Evolutionary conservation across 2,329 filamentous ascomycete species (phyloP).

Genomic region (Biscogniauxia marginata): DNA sequence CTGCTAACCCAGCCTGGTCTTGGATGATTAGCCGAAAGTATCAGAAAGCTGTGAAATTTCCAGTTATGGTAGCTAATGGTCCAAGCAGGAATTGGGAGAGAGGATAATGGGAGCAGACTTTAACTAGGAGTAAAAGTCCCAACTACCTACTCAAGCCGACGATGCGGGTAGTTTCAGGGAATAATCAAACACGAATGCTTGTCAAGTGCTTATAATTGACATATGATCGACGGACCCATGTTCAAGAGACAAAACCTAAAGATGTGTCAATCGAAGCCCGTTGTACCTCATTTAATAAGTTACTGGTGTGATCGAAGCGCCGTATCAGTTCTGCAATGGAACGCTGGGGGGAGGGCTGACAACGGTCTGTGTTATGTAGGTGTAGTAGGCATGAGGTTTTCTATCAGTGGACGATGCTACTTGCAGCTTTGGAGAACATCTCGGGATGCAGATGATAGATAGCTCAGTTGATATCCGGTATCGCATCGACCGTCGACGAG

Average conservation of each 20-base stretch:
- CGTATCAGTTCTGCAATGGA: neutral
- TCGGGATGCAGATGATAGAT: slow-evolving; percentile 1
- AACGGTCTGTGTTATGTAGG: neutral
- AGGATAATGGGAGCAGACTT: neutral
- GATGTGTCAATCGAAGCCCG: neutral
- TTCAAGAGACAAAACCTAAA: neutral
- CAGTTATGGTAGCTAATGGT: neutral
- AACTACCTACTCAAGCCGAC: no score
- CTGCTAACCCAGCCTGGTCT: neutral
- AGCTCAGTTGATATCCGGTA: neutral
- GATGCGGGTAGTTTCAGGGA: neutral
- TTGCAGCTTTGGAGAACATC: neutral
- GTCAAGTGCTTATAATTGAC: neutral
- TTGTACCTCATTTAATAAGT: neutral
- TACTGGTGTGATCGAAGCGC: neutral
- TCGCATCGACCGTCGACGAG: no score
- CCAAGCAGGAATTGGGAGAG: neutral
- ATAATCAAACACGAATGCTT: neutral
- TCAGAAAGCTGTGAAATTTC: neutral
- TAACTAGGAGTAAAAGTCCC: neutral
- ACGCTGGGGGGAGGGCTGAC: neutral
- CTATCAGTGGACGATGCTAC: no score
- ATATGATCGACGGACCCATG: neutral
- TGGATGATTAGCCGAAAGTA: neutral
- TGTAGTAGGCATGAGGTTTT: neutral